These are phyloP conservation scores for Candida loeiensis DNA, from an alignment of 805 yeast species.

Conservation along the genomic window DNA sequence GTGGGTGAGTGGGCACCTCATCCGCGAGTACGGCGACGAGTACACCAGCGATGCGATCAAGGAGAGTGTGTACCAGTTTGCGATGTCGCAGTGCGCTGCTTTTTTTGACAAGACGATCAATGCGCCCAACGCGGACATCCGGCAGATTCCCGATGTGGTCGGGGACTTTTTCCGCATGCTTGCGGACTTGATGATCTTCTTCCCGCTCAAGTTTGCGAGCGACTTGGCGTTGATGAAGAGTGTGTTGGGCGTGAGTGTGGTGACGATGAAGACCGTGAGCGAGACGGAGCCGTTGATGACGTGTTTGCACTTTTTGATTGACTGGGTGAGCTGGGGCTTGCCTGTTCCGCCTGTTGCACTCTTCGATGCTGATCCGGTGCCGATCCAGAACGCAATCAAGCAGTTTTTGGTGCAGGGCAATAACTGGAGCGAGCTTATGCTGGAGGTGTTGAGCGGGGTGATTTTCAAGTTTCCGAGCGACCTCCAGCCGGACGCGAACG, in stretches of 20 bases:
- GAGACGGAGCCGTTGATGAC: constrained; percentile 71
- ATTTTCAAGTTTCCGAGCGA: constrained; percentile 70
- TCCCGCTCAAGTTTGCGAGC: constrained; percentile 51
- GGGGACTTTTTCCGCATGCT: constrained; percentile 87
- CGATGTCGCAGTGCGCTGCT: constrained; percentile 59
- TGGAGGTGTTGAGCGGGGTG: constrained; percentile 59
- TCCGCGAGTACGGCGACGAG: constrained; percentile 64
- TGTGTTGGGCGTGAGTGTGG: constrained; percentile 56
- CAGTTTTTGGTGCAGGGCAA: constrained; percentile 38
- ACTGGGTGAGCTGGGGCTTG: constrained; percentile 81
- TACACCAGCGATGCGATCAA: constrained; percentile 45
- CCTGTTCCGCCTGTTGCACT: constrained; percentile 76
- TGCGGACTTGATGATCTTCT: constrained; percentile 72
- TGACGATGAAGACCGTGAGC: constrained; percentile 47
- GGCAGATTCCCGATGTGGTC: constrained; percentile 59
- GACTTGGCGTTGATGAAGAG: constrained; percentile 46
- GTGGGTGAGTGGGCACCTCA: constrained; percentile 84
- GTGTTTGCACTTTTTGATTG: constrained; percentile 74
- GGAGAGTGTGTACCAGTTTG: constrained; percentile 69
- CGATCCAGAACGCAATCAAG: constrained; percentile 18
- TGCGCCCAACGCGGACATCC: constrained; percentile 23
- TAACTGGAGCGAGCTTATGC: constrained; percentile 56
- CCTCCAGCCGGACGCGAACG: constrained; percentile 69
- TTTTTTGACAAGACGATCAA: constrained; percentile 40
- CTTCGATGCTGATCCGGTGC: constrained; percentile 45